These are phyloP conservation scores for Hevea brasiliensis DNA, from an alignment of 345 rosid genomes.

Conservation along the genomic window DNA sequence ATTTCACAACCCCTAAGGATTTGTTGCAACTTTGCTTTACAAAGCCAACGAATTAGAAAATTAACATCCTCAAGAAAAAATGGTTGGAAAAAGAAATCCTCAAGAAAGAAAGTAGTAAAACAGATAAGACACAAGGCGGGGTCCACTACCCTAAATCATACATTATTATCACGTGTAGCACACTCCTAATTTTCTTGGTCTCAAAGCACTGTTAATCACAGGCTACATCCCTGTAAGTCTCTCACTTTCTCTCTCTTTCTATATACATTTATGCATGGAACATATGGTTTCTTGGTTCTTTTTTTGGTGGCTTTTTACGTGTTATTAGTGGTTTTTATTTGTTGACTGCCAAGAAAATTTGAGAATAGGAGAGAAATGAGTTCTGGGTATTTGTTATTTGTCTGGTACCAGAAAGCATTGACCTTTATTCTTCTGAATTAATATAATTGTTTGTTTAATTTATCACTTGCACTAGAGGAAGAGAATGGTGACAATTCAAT, in stretches of 20 bases:
- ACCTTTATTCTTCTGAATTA: background rate
- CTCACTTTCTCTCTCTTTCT: background rate
- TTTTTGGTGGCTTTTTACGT: background rate
- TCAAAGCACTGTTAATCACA: no score
- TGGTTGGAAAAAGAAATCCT: no score
- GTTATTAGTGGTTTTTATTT: background rate
- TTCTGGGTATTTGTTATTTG: background rate
- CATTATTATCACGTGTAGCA: background rate
- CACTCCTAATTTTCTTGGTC: background rate
- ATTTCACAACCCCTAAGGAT: no score
- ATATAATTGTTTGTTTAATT: background rate
- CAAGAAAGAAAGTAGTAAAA: background rate
- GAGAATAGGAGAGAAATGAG: background rate
- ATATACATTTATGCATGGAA: background rate
- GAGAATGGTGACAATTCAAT: background rate
- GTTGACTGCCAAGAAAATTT: background rate
- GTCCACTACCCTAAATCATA: conserved; percentile 3
- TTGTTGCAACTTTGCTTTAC: no score
- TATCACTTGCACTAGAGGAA: background rate
- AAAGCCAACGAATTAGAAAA: no score
- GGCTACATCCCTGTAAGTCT: conserved; percentile 15
- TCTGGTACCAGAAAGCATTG: background rate
- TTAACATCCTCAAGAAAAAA: no score
- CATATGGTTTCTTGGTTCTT: background rate
- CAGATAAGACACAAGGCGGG: background rate